Evolutionary conservation across 139 green algal genomes (phyloP), one percentile per base, ranked within the genome.

Genomic region (Gonium pectorale): DNA sequence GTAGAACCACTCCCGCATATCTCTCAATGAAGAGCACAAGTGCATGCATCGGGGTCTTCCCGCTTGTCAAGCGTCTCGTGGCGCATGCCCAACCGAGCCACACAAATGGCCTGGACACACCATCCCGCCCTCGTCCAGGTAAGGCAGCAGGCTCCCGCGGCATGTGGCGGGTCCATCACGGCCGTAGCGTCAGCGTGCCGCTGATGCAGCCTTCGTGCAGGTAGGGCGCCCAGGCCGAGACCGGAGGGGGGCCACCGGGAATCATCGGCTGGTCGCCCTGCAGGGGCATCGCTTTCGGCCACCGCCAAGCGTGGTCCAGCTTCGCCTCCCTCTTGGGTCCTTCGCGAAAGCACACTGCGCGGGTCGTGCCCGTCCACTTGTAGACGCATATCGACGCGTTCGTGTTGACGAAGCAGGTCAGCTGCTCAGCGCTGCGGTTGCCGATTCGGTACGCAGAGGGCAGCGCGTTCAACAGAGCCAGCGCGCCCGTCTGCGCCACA

Each of bases 111-210:
- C n/a, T n/a, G n/a, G n/a, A n/a, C n/a, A n/a, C n/a, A n/a, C n/a
- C n/a, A n/a, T n/a, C n/a, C n/a, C n/a, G n/a, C n/a, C n/a, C n/a
- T n/a, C n/a, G n/a, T n/a, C n/a, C n/a, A n/a, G n/a, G n/a, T n/a
- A n/a, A n/a, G n/a, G n/a, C n/a, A n/a, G n/a, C n/a, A n/a, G n/a
- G n/a, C n/a, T n/a, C n/a, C n/a, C n/a, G n/a, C n/a, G n/a, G n/a
- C n/a, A n/a, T n/a, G n/a, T n/a, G n/a, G n/a, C n/a, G n/a, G n/a
- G n/a, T n/a, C n/a, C n/a, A n/a, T n/a, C n/a, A n/a, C 13, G 44
- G 70, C 46, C 64, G 31, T 46, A 79, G n/a, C 31, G 70, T 79
- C 46, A 79, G 70, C n/a, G 29, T 79, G n/a, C 70, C 70, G 22
- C 31, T 46, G 21, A 79, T 43, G n/a, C 35, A 11, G 38, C 70